Evolutionary conservation across 306 rosid genomes (phyloP), one percentile per base, ranked within the genome.

Genomic region (Vigna hirtella): DNA sequence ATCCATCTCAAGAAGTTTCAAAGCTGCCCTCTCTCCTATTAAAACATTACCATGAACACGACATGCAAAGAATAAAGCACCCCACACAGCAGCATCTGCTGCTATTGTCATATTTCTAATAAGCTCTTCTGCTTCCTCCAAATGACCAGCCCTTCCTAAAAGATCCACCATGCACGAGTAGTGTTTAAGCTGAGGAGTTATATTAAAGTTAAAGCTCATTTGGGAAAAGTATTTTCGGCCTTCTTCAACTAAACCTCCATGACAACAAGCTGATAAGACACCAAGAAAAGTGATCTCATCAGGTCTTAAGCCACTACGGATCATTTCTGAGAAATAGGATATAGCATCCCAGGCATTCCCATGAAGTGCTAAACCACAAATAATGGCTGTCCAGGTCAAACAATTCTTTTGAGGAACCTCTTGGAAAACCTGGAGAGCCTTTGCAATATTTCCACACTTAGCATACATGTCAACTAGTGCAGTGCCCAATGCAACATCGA

Each of bases 81-180:
- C 97, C 94, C 95, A 93, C 7, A 88, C 87, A 30, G 84, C 91
- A 42, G 88, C 85, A 84, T 90, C 97, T 38, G 96, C 87, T 22
- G 70, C 67, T 8, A 90, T 82, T 15, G 91, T 88, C 96, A 93
- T 93, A 79, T 84, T 72, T 64, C 70, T 63, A 75, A 91, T 65
- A 79, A 93, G 90, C 68, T 79, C 77, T 75, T 90, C 93, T 36
- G 96, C 92, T 83, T 93, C 97, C 77, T 86, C 87, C 86, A 93
- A 76, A 78, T 73, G 88, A 69, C 96, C 96, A 70, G 93, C 93
- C 86, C 94, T 84, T 62, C 97, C 96, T 17, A 94, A 73, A 86
- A 94, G 97, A 83, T 94, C 94, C 81, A 89, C 94, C 93, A 90
- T 86, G 87, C 94, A 91, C 22, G 97, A 89, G 79, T 87, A 94